A percentile compares a stretch with the other conserved stretches of the same genome.
Conservation (phyloP, 352 stramenopile species). For the Discostella stelligera region DNA sequence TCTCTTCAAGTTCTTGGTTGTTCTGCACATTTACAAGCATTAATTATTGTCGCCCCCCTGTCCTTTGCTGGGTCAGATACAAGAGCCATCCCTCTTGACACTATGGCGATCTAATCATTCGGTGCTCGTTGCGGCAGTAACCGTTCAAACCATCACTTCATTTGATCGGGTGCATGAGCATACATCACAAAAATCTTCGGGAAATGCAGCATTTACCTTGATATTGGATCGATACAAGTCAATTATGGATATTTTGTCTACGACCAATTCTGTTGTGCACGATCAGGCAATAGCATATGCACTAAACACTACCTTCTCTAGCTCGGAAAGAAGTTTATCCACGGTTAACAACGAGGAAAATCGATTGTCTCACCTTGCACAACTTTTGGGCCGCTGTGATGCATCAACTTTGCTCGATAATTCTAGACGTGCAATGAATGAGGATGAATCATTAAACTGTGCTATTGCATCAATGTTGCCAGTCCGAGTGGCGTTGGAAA, state of each 20-base stretch:
- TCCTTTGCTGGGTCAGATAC: constrained; percentile 27
- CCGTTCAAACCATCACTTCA: constrained; percentile 36
- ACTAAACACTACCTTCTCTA: constrained; percentile 17
- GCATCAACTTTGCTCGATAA: neutral
- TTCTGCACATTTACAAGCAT: neutral
- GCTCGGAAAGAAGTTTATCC: neutral
- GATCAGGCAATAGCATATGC: constrained; percentile 47
- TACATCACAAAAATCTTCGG: neutral
- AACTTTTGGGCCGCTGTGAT: constrained; percentile 30
- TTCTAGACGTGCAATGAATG: neutral
- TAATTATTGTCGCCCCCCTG: neutral
- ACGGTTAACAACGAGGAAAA: neutral
- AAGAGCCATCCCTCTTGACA: constrained; percentile 33
- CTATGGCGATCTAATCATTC: constrained; percentile 42
- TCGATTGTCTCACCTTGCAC: constrained; percentile 28
- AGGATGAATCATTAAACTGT: neutral
- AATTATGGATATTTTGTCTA: constrained; percentile 34
- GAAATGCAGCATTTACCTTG: neutral
- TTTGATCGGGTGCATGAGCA: constrained; percentile 22
- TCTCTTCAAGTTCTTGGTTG: neutral
- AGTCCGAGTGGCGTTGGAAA: constrained; percentile 67
- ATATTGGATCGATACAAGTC: constrained; percentile 37
- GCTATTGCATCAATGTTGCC: constrained; percentile 42
- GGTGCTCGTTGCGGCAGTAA: constrained; percentile 34
- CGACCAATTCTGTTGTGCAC: constrained; percentile 16